Evolutionary conservation across 352 stramenopile species (phyloP).

Genomic region (Globisporangium paddicum): DNA sequence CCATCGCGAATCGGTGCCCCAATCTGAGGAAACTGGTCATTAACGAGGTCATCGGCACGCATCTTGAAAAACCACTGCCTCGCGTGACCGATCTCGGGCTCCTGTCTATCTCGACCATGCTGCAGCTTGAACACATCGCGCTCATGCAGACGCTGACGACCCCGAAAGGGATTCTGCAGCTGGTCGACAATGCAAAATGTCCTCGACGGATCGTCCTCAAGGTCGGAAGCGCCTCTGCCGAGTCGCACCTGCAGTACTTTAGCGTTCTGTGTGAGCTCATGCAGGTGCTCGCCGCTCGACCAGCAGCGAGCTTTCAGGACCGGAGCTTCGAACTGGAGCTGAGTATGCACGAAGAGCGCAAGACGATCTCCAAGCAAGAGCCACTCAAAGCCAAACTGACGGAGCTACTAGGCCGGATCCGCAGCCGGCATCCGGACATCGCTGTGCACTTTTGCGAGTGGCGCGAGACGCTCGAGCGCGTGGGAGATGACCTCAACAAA

Average conservation of each 20-base stretch:
- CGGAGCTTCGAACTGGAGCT: conserved; percentile 4
- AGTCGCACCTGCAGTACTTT: neutral
- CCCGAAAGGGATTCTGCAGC: neutral
- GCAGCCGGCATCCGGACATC: neutral
- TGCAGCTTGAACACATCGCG: neutral
- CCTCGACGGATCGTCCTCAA: neutral
- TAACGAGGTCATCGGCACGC: conserved; percentile 6
- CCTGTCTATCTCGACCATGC: neutral
- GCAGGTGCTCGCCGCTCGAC: neutral
- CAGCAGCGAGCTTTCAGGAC: neutral
- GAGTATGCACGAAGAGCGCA: neutral
- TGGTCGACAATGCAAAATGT: neutral
- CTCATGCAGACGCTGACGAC: conserved; percentile 7
- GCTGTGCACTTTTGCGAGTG: conserved; percentile 1
- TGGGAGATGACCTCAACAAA: neutral
- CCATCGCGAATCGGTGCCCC: neutral
- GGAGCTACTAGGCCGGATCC: neutral
- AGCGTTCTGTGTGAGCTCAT: neutral
- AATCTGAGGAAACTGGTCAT: conserved; percentile 2
- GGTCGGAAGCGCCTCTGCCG: neutral
- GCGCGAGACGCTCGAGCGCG: neutral
- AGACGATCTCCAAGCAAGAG: neutral
- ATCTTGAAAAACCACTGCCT: neutral
- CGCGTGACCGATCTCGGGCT: conserved; percentile 6
- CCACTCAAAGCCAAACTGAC: neutral